These are phyloP conservation scores for Moesziomyces antarcticus DNA, from an alignment of 1,284 basidiomycete species.

Conservation along the genomic window DNA sequence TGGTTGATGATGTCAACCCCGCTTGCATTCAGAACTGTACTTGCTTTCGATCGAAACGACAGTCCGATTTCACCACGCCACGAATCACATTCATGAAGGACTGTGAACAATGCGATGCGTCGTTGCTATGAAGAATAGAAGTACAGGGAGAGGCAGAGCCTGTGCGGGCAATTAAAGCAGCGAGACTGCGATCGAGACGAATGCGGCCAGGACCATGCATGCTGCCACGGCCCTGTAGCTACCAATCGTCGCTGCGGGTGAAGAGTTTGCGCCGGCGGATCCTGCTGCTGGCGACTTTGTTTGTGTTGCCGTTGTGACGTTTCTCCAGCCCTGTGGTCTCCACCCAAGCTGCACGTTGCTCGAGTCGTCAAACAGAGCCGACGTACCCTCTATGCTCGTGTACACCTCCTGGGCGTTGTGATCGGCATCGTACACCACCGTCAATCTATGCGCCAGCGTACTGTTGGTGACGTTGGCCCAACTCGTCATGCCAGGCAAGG, in stretches of 20 bases:
- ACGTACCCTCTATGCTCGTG: constrained; percentile 48
- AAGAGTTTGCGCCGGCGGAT: neutral
- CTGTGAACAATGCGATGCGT: too few relatives aligned
- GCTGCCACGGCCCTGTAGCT: neutral
- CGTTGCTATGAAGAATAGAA: too few relatives aligned
- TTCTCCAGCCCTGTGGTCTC: constrained; percentile 61
- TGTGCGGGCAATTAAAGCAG: too few relatives aligned
- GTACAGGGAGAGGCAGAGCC: too few relatives aligned
- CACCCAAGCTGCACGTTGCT: constrained; percentile 59
- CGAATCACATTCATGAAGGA: too few relatives aligned
- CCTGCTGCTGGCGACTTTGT: neutral
- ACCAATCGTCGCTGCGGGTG: neutral
- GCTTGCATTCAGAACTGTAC: too few relatives aligned
- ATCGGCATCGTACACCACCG: constrained; percentile 55
- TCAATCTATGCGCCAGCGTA: constrained; percentile 46
- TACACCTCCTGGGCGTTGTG: constrained; percentile 61
- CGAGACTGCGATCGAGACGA: too few relatives aligned
- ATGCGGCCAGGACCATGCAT: too few relatives aligned
- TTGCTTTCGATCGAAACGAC: too few relatives aligned
- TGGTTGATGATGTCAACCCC: too few relatives aligned
- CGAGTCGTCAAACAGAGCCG: constrained; percentile 55
- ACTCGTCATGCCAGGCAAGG: constrained; percentile 13
- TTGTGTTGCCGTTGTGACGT: constrained; percentile 19
- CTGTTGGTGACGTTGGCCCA: constrained; percentile 51
- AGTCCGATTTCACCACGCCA: too few relatives aligned